phyloP scores from a whole-genome alignment of 352 stramenopile species.

The Phytophthora cryptogea region DNA sequence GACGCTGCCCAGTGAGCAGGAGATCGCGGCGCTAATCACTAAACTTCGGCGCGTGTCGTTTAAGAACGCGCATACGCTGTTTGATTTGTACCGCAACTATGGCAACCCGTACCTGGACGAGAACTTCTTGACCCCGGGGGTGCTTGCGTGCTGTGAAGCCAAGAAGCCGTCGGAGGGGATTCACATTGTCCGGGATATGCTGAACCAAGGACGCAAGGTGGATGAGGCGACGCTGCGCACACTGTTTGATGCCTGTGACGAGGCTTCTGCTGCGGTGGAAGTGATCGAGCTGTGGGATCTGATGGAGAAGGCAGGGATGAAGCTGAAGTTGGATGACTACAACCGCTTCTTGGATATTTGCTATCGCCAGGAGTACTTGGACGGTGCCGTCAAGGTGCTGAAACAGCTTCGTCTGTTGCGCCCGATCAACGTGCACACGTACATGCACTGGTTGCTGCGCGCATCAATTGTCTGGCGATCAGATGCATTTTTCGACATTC shows the following conservation, averaged over 20 bases:
- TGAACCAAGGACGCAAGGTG: conserved; percentile 84
- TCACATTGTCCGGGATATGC: conserved; percentile 81
- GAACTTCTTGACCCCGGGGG: conserved; percentile 77
- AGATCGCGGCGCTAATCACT: conserved; percentile 61
- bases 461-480: conserved; percentile 80
- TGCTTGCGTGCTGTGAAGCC: conserved; percentile 79
- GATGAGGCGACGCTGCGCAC: conserved; percentile 73
- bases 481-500: conserved; percentile 84
- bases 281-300: conserved; percentile 71
- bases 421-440: conserved; percentile 68
- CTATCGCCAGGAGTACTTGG: conserved; percentile 75
- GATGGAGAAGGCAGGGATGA: conserved; percentile 68
- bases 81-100: conserved; percentile 88
- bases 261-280: conserved; percentile 65
- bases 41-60: conserved; percentile 78
- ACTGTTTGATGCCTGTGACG: conserved; percentile 73
- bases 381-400: conserved; percentile 77
- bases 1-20: conserved; percentile 65
- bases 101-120: conserved; percentile 85
- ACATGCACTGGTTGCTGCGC: conserved; percentile 86
- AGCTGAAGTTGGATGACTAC: conserved; percentile 58
- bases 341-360: conserved; percentile 81
- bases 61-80: conserved; percentile 72
- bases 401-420: conserved; percentile 76
- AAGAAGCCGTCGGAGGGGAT: conserved; percentile 78